phyloP scores from a whole-genome alignment of 2,329 filamentous ascomycete genomes.

The Trichoderma atroviride region DNA sequence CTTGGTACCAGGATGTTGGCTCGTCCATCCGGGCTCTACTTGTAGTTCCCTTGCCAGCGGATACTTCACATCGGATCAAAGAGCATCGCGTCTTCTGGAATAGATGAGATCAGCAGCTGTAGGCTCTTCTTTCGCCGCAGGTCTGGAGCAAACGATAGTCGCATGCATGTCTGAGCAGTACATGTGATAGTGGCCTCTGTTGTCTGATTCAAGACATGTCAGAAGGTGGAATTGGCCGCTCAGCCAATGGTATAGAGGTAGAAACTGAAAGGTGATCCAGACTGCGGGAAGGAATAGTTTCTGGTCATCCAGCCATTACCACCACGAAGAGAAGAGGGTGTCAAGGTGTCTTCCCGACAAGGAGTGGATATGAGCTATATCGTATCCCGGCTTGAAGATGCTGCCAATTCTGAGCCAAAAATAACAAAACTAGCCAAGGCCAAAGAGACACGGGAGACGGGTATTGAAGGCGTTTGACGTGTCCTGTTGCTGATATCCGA shows the following conservation, averaged over 20 bases:
- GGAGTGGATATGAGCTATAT: background rate
- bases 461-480: background rate
- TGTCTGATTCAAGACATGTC: background rate
- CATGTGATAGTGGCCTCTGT: conserved; percentile 6
- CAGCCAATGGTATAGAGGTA: background rate
- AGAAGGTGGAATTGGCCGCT: conserved; percentile 7
- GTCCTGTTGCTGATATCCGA: background rate
- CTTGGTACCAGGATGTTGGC: conserved; percentile 16
- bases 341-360: background rate
- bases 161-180: conserved; percentile 20
- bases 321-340: background rate
- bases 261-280: background rate
- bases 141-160: background rate
- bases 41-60: background rate
- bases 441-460: background rate
- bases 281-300: background rate
- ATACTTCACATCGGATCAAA: conserved; percentile 13
- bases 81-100: background rate
- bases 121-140: background rate
- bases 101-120: conserved; percentile 1
- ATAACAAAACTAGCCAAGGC: background rate
- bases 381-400: background rate
- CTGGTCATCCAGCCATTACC: background rate
- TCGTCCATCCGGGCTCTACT: conserved; percentile 4
- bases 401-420: conserved; percentile 2